Evolutionary conservation across 768 basidiomycete species (phyloP), one percentile per base, ranked within the genome.

Genomic region (Pisolithus sp.): DNA sequence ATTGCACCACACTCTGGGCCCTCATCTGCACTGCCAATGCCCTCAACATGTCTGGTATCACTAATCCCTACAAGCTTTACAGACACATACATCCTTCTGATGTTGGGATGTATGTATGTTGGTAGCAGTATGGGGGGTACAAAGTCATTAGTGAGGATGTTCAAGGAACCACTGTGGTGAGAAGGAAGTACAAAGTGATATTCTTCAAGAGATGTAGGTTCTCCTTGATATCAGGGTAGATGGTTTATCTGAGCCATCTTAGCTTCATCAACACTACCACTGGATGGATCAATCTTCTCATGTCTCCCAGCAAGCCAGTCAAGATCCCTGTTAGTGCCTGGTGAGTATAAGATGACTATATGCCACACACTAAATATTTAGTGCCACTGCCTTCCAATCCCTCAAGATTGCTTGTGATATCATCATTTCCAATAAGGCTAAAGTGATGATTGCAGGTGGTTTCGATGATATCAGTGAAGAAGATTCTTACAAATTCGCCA

Each of bases 381-480:
- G 91, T 62, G 96, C 96, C 23, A 99, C 96, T 13, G 95, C 95
- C 24, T 78, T 99, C 24, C 96, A 99, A 71, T 99, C 96, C 5
- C 72, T 99, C 30, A 95, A 99, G 68, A 98, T 99, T 59, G 95
- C 93, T n/a, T 87, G 89, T 58, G 96, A 99, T 62, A 89, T 90
- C 0, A 86, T n/a, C 24, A 68, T 95, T 34, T 88, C 88, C 7
- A 90, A 94, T 54, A 99, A 99, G 69, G 96, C 96, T 31, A 98
- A 98, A 73, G 85, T 99, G 64, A 99, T 99, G 96, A 85, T 99
- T 55, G 89, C 95, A 36, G 96, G 96, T 67, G 96, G 96, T 52
- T 97, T 94, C 73, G 96, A 99, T 99, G 96, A 99, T 67, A 81
- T 98, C 67, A 89, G 87, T 57, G 96, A 99, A 70, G 96, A 99